Conservation (phyloP, 208 protist species). For the Leishmania turanica region DNA sequence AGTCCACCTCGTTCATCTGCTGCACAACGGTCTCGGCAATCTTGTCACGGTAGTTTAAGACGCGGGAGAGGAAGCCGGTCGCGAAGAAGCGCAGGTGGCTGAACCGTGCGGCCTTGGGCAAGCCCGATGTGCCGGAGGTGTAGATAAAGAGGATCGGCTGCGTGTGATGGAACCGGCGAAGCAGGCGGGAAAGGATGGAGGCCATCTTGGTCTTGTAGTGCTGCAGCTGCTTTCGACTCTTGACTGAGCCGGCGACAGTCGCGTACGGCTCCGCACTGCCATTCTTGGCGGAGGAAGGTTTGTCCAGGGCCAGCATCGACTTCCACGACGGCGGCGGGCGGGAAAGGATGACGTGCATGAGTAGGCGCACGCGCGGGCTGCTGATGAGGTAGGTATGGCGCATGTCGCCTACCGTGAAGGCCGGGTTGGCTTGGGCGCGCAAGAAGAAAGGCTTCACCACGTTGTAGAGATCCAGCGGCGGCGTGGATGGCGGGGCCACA, state of each 20-base stretch:
- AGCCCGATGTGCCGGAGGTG: conserved; percentile 88
- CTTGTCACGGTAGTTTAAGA: conserved; percentile 38
- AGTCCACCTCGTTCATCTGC: conserved; percentile 22
- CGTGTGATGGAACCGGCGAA: conserved; percentile 44
- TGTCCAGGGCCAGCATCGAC: conserved; percentile 19
- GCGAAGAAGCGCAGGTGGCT: conserved; percentile 75
- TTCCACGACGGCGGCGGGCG: conserved; percentile 26
- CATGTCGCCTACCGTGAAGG: conserved; percentile 7
- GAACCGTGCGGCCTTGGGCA: conserved; percentile 83
- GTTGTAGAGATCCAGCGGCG: conserved; percentile 42
- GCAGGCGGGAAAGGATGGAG: conserved; percentile 26
- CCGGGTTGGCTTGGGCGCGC: conserved; percentile 9
- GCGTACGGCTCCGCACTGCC: background rate
- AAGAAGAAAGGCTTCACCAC: conserved; percentile 30
- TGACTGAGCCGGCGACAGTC: conserved; percentile 11
- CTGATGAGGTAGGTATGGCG: conserved; percentile 22
- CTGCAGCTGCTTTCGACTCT: conserved; percentile 20
- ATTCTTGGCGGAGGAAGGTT: background rate
- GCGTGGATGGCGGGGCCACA: conserved; percentile 5
- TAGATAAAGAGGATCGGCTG: conserved; percentile 80
- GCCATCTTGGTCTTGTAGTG: conserved; percentile 25
- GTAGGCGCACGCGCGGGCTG: conserved; percentile 17
- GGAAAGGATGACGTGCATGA: conserved; percentile 30
- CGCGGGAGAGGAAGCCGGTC: conserved; percentile 47
- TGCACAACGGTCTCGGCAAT: conserved; percentile 35